phyloP scores from a whole-genome alignment of 2,329 filamentous ascomycete species.

The Xylaria sp. region DNA sequence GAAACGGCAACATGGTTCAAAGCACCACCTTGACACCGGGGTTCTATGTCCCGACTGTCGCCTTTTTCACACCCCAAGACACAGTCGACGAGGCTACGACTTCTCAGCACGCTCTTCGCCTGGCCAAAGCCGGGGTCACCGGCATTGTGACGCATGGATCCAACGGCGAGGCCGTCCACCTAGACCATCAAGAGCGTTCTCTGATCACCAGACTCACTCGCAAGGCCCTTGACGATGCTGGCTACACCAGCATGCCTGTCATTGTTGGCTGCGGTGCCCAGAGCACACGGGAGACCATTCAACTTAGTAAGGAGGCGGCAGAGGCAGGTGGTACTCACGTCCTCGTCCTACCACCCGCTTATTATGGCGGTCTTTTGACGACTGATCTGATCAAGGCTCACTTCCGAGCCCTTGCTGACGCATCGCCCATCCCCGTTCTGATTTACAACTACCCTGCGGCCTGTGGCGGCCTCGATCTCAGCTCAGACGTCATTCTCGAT shows the following conservation, averaged over 20 bases:
- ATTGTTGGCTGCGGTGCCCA: slow-evolving; percentile 73
- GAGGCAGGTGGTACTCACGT: slow-evolving; percentile 69
- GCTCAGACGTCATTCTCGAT: slow-evolving; percentile 70
- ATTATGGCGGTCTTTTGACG: slow-evolving; percentile 70
- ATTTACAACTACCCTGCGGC: slow-evolving; percentile 80
- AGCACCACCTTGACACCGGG: slow-evolving; percentile 50
- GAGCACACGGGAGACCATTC: slow-evolving; percentile 69
- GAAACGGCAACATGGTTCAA: slow-evolving; percentile 16
- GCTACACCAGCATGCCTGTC: slow-evolving; percentile 67
- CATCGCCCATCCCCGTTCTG: slow-evolving; percentile 69
- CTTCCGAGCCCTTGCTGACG: slow-evolving; percentile 70
- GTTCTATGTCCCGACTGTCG: slow-evolving; percentile 64
- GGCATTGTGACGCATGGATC: slow-evolving; percentile 74
- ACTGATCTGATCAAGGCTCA: slow-evolving; percentile 69
- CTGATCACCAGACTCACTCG: slow-evolving; percentile 70
- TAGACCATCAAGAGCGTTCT: slow-evolving; percentile 71
- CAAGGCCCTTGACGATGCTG: slow-evolving; percentile 63
- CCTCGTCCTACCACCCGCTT: slow-evolving; percentile 69
- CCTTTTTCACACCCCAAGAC: slow-evolving; percentile 63
- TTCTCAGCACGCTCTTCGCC: slow-evolving; percentile 55
- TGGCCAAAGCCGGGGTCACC: slow-evolving; percentile 40
- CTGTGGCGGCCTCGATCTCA: slow-evolving; percentile 73
- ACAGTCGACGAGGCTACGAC: slow-evolving; percentile 60
- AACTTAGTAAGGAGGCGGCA: slow-evolving; percentile 67
- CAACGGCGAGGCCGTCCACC: slow-evolving; percentile 78